Base-by-base conservation (phyloP, 768 basidiomycete genomes). In the Terana coerulea region DNA sequence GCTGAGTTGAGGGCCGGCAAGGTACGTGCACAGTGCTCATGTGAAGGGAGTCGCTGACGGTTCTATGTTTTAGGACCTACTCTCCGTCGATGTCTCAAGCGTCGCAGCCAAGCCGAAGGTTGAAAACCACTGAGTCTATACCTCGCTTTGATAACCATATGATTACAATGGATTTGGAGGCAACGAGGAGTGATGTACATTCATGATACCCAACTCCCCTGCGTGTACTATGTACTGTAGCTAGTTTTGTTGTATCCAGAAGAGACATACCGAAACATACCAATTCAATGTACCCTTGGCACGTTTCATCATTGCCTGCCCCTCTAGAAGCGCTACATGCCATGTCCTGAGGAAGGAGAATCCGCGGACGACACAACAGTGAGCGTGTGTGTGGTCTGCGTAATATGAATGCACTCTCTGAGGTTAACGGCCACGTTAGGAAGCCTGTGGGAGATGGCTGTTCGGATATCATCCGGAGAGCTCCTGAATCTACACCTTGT, bases 1-100 rank as follows among this genome's bases (percentile, higher is more conserved):
- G 74, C 81, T 7, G 88, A 91, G 61, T 68, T 97, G 61, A 81
- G 73, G 64, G 78, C 65, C 30, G 91, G 91, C 47, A 88, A 86
- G 79, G 88, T 87, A 57, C 42, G 70, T 52, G n/a, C 17, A 1
- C 28, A 14, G 14, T 41, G 10, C 11, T 3, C 10, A 8, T 15
- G 49, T 21, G 24, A 21, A 34, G 2, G 44, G 26, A n/a, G 35
- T 37, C 7, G 26, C 52, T 34, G 21, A 52, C n/a, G 56, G 24
- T 6, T 53, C 5, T 17, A 3, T 14, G 26, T 36, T 15, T 17
- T 41, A 71, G 70, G 60, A 59, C 40, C 45, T 67, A 42, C 54
- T 71, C 33, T 54, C 61, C 5, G 46, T 71, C 14, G 69, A 71
- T 49, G 61, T 70, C n/a, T 57, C 62, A 9, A 59, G 60, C 3